These are phyloP conservation scores for Blastobotrys buckinghamii DNA, from an alignment of 1,139 yeast species.

Conservation along the genomic window DNA sequence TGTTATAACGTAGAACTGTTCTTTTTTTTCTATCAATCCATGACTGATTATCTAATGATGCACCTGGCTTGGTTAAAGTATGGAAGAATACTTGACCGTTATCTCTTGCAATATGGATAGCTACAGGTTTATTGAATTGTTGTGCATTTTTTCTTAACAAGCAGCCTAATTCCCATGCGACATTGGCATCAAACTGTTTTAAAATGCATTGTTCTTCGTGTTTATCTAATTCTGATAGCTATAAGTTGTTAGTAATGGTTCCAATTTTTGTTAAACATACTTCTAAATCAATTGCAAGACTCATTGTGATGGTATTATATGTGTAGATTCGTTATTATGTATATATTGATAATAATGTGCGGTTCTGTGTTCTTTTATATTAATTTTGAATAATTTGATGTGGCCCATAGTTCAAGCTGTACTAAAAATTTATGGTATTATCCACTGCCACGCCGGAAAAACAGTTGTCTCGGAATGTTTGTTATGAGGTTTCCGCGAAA, in stretches of 20 bases:
- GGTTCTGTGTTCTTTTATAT: too few relatives aligned
- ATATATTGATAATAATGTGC: too few relatives aligned
- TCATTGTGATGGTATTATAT: neutral
- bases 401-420: too few relatives aligned
- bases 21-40: constrained; percentile 55
- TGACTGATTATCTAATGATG: constrained; percentile 48
- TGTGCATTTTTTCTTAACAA: constrained; percentile 26
- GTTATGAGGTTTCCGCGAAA: too few relatives aligned
- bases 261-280: neutral
- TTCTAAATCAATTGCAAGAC: constrained; percentile 3
- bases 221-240: constrained; percentile 24
- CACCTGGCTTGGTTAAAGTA: constrained; percentile 40
- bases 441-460: too few relatives aligned
- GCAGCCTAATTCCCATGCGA: constrained; percentile 34
- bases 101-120: constrained; percentile 46
- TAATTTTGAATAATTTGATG: too few relatives aligned
- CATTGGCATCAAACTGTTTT: constrained; percentile 30
- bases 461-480: too few relatives aligned
- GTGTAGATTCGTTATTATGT: too few relatives aligned
- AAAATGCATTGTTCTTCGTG: constrained; percentile 29
- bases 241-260: neutral
- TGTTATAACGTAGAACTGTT: constrained; percentile 47
- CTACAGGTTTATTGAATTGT: constrained; percentile 34
- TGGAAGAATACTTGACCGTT: constrained; percentile 52
- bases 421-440: too few relatives aligned